A percentile compares a stretch with the other conserved stretches of the same genome.
These are phyloP conservation scores for Diaporthe helianthi DNA, from an alignment of 2,329 filamentous ascomycete genomes.

Conservation along the genomic window DNA sequence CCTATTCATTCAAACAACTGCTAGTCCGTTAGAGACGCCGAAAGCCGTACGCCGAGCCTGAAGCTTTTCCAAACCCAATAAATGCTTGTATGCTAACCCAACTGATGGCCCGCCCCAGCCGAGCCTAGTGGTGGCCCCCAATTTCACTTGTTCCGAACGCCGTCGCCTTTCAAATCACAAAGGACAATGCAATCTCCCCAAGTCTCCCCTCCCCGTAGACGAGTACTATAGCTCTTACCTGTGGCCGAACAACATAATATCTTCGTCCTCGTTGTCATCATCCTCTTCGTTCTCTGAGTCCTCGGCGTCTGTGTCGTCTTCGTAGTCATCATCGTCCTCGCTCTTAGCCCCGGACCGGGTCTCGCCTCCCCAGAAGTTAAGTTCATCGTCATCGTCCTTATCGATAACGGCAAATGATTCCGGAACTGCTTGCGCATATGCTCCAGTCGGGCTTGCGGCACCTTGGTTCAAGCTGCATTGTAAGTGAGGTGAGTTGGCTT, in stretches of 20 bases:
- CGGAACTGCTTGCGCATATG: constrained; percentile 12
- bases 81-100: constrained; percentile 27
- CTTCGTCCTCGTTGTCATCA: constrained; percentile 56
- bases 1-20: background rate
- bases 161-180: constrained; percentile 26
- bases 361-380: constrained; percentile 54
- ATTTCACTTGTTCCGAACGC: constrained; percentile 24
- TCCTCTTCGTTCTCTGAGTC: constrained; percentile 54
- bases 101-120: background rate
- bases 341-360: constrained; percentile 40
- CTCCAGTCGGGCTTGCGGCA: background rate
- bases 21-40: constrained; percentile 7
- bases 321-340: constrained; percentile 54
- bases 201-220: background rate
- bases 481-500: background rate
- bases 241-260: constrained; percentile 59
- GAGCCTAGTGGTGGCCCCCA: background rate
- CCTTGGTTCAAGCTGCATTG: background rate
- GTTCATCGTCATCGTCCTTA: constrained; percentile 56
- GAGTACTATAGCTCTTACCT: constrained; percentile 37
- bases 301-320: constrained; percentile 50
- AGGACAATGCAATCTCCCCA: constrained; percentile 18
- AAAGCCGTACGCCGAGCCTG: background rate
- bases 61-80: constrained; percentile 8
- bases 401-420: constrained; percentile 12